Conservation (phyloP, 345 rosid genomes). For the Euphorbia peplus region DNA sequence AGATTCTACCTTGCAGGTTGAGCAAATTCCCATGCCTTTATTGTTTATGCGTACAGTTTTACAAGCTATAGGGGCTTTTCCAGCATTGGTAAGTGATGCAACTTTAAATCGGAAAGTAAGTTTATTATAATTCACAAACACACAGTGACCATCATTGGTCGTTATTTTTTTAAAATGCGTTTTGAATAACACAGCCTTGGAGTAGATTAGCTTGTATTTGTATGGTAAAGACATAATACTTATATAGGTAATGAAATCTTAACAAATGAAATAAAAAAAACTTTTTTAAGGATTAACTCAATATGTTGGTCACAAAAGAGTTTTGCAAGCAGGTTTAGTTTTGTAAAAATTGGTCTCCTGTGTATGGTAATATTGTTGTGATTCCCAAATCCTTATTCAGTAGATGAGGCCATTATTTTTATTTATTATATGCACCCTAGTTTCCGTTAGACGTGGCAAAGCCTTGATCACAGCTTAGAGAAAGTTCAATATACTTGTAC, state of each 20-base stretch:
- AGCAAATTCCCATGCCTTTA: slow-evolving; percentile 95
- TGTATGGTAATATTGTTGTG: not conserved
- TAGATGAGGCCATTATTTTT: not conserved
- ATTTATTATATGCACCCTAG: not conserved
- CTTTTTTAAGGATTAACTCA: not conserved
- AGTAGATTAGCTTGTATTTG: not conserved
- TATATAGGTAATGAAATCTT: not conserved
- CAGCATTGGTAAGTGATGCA: slow-evolving; percentile 66
- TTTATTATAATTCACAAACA: slow-evolving; percentile 1
- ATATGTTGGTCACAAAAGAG: not conserved
- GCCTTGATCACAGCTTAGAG: too few species aligned
- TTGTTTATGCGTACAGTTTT: slow-evolving; percentile 98
- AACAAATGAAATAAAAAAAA: too few species aligned
- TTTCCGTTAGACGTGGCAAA: not conserved
- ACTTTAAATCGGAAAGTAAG: not conserved
- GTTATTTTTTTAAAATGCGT: not conserved
- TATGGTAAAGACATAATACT: not conserved
- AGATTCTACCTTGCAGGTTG: slow-evolving; percentile 60
- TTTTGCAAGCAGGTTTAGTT: not conserved
- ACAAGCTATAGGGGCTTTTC: slow-evolving; percentile 95
- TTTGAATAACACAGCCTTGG: not conserved
- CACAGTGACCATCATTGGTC: not conserved
- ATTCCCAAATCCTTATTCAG: not conserved
- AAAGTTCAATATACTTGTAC: slow-evolving; percentile 3
- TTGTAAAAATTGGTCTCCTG: not conserved